Evolutionary conservation across 2,329 filamentous ascomycete genomes (phyloP).

Genomic region (Capronia americana): DNA sequence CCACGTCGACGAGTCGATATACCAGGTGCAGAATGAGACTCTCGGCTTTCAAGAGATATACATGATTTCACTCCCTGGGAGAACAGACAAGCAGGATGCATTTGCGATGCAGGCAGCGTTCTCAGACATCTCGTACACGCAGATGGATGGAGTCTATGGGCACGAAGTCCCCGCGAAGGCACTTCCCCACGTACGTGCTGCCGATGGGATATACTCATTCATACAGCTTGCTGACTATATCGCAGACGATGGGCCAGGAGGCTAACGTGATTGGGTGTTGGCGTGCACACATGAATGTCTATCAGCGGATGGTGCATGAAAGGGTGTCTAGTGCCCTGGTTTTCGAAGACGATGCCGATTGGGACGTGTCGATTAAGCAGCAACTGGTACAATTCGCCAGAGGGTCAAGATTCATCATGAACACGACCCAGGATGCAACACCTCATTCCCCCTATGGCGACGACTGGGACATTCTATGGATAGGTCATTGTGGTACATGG

Average conservation of each 20-base stretch:
- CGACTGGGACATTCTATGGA: constrained; percentile 61
- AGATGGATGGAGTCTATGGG: constrained; percentile 35
- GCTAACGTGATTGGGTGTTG: constrained; percentile 42
- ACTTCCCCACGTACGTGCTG: constrained; percentile 31
- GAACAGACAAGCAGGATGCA: constrained; percentile 59
- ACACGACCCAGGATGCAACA: constrained; percentile 36
- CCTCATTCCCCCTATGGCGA: constrained; percentile 57
- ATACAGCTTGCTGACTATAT: constrained; percentile 18
- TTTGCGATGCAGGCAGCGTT: constrained; percentile 53
- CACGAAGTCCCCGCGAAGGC: constrained; percentile 34
- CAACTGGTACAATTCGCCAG: constrained; percentile 54
- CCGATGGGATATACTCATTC: neutral
- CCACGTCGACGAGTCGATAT: neutral
- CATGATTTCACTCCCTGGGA: constrained; percentile 55
- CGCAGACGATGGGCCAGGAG: constrained; percentile 31
- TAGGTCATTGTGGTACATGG: constrained; percentile 56
- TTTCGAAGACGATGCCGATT: constrained; percentile 65
- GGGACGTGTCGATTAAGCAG: constrained; percentile 59
- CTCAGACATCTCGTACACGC: constrained; percentile 42
- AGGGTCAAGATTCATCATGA: constrained; percentile 43
- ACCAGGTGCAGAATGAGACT: constrained; percentile 32
- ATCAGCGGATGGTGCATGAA: constrained; percentile 52
- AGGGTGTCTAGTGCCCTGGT: constrained; percentile 58
- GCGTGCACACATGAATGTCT: constrained; percentile 50
- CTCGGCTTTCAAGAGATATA: constrained; percentile 50